Base-by-base conservation (phyloP, 2,329 filamentous ascomycete species). In the Pezicula neosporulosa region DNA sequence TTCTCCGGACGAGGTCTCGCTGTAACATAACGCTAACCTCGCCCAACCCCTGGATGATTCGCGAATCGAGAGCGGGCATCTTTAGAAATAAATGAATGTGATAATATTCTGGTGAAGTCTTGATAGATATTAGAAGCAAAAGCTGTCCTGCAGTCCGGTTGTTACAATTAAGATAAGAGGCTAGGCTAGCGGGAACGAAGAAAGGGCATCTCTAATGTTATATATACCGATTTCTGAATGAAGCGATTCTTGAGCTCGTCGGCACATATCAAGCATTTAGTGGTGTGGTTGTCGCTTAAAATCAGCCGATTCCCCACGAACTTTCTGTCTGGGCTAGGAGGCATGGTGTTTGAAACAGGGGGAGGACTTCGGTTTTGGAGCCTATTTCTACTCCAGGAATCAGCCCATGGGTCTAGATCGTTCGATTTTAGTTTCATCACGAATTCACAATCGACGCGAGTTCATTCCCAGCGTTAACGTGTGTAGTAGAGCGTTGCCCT, bases 41-140 rank as follows among this genome's bases (percentile, higher is more conserved):
- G 16, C 28, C 16, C 24, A 49, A 2, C 18, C 48, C 27, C 30
- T 45, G 48, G 30, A 44, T 30, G 30, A 49, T 49, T 37, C 19
- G 48, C 12, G 48, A 39, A 21, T 49, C 48, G 48, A 49, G 48
- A 45, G 37, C 37, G 18, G 37, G 37, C 37, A 39, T 39, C 7
- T 4, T 39, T 39, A n/a, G 37, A 39, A 39, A n/a, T n/a, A n/a
- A n/a, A n/a, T n/a, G n/a, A n/a, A 39, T 37, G 3, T 37, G 6
- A 37, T 37, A 39, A 39, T 39, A 13, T 4, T 39, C 9, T 30
- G 9, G 28, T 30, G 28, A 30, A 30, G 28, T 30, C 28, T 30
- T 30, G 28, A 12, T 39, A 39, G 37, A 19, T 4, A 19, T 39
- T 10, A 39, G 37, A 39, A 39, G 9, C 15, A 39, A 13, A 39